Base-by-base conservation (phyloP, 2,329 filamentous ascomycete genomes). In the Calonectria pauciramosa region DNA sequence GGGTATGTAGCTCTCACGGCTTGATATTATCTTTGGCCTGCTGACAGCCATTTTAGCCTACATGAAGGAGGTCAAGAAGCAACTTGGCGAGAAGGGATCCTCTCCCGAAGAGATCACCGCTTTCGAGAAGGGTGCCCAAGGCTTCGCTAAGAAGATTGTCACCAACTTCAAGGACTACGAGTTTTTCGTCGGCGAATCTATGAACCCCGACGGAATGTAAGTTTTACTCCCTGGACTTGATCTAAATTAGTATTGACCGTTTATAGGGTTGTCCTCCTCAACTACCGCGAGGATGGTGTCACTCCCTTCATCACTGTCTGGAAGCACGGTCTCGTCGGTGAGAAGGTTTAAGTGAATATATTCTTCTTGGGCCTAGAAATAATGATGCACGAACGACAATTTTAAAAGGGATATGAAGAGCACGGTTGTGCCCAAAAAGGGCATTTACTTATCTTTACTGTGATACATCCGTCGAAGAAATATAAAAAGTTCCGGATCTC, bases 201-300 rank as follows among this genome's bases (percentile, higher is more conserved):
- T 98, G 95, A 92, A 97, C 88, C 93, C 94, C 82, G 95, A 98
- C 84, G 96, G 94, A 90, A 98, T 98, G 97, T 97, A 89, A 84
- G 94, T 32, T n/a, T 49, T 26, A 23, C 9, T 14, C 44, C 16
- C 8, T 16, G 18, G 3, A 3, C 4, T 8, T 28, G 18, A 32
- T n/a, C 6, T 30, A 6, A 32, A 49, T 36, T 65, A 28, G 41
- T 64, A 73, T 76, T 78, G 41, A 75, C 70, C 70, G 65, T 34
- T 8, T 38, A 32, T 14, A 96, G 94, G 93, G 90, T 98, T 82
- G 90, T 96, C 79, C 94, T 98, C 80, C 94, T 98, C 85, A 97
- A 98, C 92, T 99, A 98, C 92, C 96, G 97, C 83, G 96, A 98
- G 86, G 97, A 99, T 83, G 97, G 97, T 86, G 87, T 94, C 81